Evolutionary conservation across 805 yeast species (phyloP), one percentile per base, ranked within the genome.

Genomic region (Wickerhamiella musiphila): DNA sequence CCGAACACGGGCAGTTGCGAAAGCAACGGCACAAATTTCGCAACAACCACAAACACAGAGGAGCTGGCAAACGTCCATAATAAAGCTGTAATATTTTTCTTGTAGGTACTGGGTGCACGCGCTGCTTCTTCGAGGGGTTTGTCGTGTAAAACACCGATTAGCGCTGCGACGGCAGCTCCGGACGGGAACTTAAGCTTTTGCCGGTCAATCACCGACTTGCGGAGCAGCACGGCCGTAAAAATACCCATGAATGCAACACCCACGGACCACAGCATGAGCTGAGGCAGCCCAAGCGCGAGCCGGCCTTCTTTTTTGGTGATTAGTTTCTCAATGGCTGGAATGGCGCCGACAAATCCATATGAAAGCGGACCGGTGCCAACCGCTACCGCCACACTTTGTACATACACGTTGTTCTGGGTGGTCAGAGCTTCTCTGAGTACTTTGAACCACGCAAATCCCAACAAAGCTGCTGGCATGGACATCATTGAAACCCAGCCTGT

Each of bases 401-500:
- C 75, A 48, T 70, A 81, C 4, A 86, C 96, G 46, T 83, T 86
- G 49, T 90, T 96, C n/a, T 81, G 94, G 41, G 82, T 94, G 0
- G 90, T 69, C 15, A 50, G 40, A 19, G 41, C 38, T 10, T 31
- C 31, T 16, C 61, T 60, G 2, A 75, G 44, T 4, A 70, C 56
- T 44, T 73, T 79, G 60, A 84, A 86, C 13, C 78, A 58, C 1
- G 94, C 77, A 51, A 72, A 84, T 0, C 93, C 94, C 17, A 86
- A 55, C 32, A 86, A 54, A 0, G 96, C 94, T 4, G 94, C 76
- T 0, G 98, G 96, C 34, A 86, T 60, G 15, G 94, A 78, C 98
- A 86, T 90, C 98, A 86, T 86, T 8, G 94, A 82, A 5, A 90
- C 94, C 98, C 98, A 86, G 2, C 98, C 98, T 0, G 95, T 86